Evolutionary conservation across 371 early-diverging fungal genomes (phyloP).

Genomic region (Saksenaea oblongispora): DNA sequence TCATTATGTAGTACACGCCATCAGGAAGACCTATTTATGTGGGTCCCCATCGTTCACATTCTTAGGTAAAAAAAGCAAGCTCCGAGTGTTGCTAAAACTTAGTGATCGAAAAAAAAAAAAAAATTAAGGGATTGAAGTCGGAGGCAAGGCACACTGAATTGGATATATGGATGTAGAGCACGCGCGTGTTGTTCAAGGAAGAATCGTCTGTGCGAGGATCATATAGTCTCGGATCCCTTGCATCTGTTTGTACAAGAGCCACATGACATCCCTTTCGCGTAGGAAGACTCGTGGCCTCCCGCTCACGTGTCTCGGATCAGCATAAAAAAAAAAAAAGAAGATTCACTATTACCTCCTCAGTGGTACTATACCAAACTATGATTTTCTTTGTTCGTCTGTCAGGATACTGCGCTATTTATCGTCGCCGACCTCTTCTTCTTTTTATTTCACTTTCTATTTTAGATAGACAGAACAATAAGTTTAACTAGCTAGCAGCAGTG

Average conservation of each 20-base stretch:
- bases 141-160: constrained; percentile 1
- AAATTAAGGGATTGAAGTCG: not conserved
- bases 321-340: not conserved
- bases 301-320: not conserved
- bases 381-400: not conserved
- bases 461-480: no score
- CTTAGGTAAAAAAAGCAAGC: not conserved
- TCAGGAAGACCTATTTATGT: constrained; percentile 37
- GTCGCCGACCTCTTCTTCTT: no score
- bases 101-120: not conserved
- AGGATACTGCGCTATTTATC: not conserved
- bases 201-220: constrained; percentile 2
- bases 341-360: not conserved
- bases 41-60: constrained; percentile 27
- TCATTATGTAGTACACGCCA: constrained; percentile 28
- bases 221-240: constrained; percentile 3
- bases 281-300: constrained; percentile 1
- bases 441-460: no score
- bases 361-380: not conserved
- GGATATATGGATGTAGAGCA: not conserved
- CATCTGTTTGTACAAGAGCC: constrained; percentile 3
- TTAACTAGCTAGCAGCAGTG: no score
- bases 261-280: not conserved
- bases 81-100: not conserved
- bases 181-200: constrained; percentile 1